phyloP scores from a whole-genome alignment of 78 protist genomes.

The Goniomonas avonlea region DNA sequence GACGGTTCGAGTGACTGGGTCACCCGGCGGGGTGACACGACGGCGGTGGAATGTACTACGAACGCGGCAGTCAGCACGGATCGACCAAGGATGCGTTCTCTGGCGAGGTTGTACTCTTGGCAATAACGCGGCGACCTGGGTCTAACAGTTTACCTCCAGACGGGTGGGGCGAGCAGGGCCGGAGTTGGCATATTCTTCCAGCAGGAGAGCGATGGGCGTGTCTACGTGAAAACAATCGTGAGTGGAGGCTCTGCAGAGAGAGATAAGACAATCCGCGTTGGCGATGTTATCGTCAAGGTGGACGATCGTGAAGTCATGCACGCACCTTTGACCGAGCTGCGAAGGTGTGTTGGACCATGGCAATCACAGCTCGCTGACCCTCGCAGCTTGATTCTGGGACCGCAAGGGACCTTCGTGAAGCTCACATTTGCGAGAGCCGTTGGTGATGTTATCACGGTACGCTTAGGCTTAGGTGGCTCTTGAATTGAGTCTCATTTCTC shows the following conservation, averaged over 20 bases:
- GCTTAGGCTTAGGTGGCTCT: too few relatives aligned
- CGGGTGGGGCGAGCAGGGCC: too few relatives aligned
- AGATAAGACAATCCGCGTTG: not conserved
- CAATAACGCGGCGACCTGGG: too few relatives aligned
- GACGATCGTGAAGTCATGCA: constrained; percentile 4
- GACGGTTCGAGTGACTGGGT: too few relatives aligned
- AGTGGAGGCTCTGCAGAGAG: constrained; percentile 16
- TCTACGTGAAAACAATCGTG: constrained; percentile 17
- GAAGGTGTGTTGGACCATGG: not conserved
- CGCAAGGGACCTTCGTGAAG: not conserved
- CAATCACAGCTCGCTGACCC: not conserved
- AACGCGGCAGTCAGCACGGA: too few relatives aligned
- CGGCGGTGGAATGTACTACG: too few relatives aligned
- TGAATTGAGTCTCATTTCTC: too few relatives aligned
- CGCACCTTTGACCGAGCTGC: not conserved
- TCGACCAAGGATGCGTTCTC: too few relatives aligned
- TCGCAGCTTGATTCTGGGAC: constrained; percentile 2
- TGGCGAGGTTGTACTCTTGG: too few relatives aligned
- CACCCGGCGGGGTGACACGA: too few relatives aligned
- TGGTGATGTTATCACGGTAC: too few relatives aligned
- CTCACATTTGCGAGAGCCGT: not conserved
- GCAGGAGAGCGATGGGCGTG: constrained; percentile 18
- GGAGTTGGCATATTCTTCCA: constrained; percentile 25
- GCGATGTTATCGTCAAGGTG: constrained; percentile 5
- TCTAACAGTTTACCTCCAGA: too few relatives aligned